phyloP scores from a whole-genome alignment of 2,329 filamentous ascomycete species.

The Aspergillus fijiensis region DNA sequence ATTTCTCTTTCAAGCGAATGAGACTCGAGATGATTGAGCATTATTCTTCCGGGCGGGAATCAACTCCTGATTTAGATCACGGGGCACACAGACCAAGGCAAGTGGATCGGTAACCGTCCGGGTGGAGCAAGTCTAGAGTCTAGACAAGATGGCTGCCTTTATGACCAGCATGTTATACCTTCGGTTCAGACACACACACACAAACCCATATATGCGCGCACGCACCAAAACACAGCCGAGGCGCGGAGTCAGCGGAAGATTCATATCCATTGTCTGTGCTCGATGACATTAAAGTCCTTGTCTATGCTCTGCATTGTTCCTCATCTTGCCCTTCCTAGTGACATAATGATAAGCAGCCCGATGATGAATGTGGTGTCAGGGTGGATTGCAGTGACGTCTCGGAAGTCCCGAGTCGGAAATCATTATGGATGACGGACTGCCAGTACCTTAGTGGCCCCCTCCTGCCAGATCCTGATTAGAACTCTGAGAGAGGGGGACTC shows the following conservation, averaged over 20 bases:
- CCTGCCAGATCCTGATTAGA: not conserved
- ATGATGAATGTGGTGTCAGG: not conserved
- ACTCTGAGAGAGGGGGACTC: not conserved
- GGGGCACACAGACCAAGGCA: not conserved
- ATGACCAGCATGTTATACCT: not conserved
- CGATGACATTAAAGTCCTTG: not conserved
- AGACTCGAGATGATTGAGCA: not conserved
- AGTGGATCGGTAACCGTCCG: not conserved
- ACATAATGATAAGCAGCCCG: not conserved
- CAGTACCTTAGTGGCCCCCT: not conserved
- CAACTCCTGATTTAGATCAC: not conserved
- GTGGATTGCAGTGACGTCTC: constrained; percentile 1
- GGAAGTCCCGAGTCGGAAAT: not conserved
- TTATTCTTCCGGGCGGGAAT: not conserved
- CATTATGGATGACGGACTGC: too few relatives aligned
- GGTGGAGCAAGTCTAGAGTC: not conserved
- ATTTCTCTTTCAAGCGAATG: not conserved
- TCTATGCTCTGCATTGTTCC: not conserved
- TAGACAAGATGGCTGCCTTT: not conserved
- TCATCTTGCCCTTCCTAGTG: not conserved
- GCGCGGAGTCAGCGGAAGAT: not conserved
- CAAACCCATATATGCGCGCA: not conserved
- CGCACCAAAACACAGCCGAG: not conserved
- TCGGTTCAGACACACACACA: not conserved
- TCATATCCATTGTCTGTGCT: not conserved